phyloP scores from a whole-genome alignment of 208 protist species.

The Wallacemonas collosoma region DNA sequence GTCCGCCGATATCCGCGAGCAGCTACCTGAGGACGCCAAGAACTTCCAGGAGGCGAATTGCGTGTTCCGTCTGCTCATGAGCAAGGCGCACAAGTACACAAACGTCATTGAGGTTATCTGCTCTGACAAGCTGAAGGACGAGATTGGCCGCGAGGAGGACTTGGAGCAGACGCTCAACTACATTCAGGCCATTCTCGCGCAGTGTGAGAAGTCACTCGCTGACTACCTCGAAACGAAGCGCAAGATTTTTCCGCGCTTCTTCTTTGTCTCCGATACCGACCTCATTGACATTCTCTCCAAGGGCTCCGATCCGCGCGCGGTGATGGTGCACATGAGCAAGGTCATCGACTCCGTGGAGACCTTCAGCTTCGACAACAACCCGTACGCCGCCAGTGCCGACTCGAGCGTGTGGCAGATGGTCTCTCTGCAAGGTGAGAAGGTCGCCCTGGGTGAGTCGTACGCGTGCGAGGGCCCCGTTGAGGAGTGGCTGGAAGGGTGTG shows the following conservation, averaged over 20 bases:
- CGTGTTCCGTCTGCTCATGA: slow-evolving; percentile 92
- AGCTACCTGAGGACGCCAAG: slow-evolving; percentile 97
- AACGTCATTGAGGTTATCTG: slow-evolving; percentile 93
- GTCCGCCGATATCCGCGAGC: slow-evolving; percentile 96
- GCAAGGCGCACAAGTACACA: slow-evolving; percentile 90
- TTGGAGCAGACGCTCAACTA: slow-evolving; percentile 92
- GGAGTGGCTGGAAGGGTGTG: slow-evolving; percentile 95
- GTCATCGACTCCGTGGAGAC: slow-evolving; percentile 94
- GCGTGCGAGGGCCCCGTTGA: slow-evolving; percentile 96
- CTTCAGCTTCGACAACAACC: slow-evolving; percentile 92
- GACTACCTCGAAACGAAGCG: slow-evolving; percentile 99
- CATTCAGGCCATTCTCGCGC: slow-evolving; percentile 91
- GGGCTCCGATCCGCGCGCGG: slow-evolving; percentile 91
- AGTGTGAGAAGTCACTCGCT: slow-evolving; percentile 97
- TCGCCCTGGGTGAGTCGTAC: slow-evolving; percentile 91
- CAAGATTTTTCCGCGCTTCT: slow-evolving; percentile 98
- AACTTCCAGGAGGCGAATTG: slow-evolving; percentile 93
- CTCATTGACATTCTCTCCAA: slow-evolving; percentile 98
- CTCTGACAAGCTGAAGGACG: slow-evolving; percentile 75
- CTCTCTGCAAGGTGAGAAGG: slow-evolving; percentile 94
- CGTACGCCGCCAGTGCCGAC: slow-evolving; percentile 31
- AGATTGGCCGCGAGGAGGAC: slow-evolving; percentile 88
- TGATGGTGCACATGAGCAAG: slow-evolving; percentile 97
- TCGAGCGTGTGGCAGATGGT: slow-evolving; percentile 92
- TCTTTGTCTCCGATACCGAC: slow-evolving; percentile 95